phyloP scores from a whole-genome alignment of 164 flowering plant genomes.

The Aristolochia fimbriata region DNA sequence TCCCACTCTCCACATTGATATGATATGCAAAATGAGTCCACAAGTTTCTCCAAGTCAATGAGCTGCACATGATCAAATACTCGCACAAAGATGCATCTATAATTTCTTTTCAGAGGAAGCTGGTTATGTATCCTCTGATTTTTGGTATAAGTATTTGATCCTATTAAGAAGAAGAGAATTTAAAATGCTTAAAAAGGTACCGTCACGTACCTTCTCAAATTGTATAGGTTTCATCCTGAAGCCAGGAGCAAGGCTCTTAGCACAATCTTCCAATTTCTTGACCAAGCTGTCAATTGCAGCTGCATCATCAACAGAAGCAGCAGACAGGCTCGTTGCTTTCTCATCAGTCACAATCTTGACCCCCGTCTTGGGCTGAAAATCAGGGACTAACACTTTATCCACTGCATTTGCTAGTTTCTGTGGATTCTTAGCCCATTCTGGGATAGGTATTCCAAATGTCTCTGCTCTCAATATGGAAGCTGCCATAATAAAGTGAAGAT shows the following conservation, averaged over 20 bases:
- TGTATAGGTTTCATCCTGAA: slow-evolving; percentile 77
- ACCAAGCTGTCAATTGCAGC: slow-evolving; percentile 52
- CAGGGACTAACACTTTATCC: slow-evolving; percentile 55
- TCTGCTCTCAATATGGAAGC: slow-evolving; percentile 66
- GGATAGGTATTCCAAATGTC: slow-evolving; percentile 64
- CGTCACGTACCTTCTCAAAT: slow-evolving; percentile 61
- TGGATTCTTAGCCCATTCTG: slow-evolving; percentile 56
- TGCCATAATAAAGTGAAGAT: slow-evolving; percentile 59
- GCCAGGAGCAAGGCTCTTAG: slow-evolving; percentile 32
- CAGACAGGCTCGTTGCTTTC: slow-evolving; percentile 50
- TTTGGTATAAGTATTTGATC: no score
- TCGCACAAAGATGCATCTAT: no score
- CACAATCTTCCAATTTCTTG: slow-evolving; percentile 36
- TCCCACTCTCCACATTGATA: no score
- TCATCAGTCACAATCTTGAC: slow-evolving; percentile 72
- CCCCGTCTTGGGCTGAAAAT: slow-evolving; percentile 62
- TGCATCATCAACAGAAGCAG: slow-evolving; percentile 64
- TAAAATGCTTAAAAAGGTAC: background rate
- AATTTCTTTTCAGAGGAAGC: no score
- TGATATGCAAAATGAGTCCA: no score
- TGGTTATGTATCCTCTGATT: no score
- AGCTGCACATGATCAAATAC: no score
- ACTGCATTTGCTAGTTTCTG: slow-evolving; percentile 47
- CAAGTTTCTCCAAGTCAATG: no score
- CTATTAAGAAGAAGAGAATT: no score